Base-by-base conservation (phyloP, 495 filamentous ascomycete genomes). In the Beverwykella pulmonaria region DNA sequence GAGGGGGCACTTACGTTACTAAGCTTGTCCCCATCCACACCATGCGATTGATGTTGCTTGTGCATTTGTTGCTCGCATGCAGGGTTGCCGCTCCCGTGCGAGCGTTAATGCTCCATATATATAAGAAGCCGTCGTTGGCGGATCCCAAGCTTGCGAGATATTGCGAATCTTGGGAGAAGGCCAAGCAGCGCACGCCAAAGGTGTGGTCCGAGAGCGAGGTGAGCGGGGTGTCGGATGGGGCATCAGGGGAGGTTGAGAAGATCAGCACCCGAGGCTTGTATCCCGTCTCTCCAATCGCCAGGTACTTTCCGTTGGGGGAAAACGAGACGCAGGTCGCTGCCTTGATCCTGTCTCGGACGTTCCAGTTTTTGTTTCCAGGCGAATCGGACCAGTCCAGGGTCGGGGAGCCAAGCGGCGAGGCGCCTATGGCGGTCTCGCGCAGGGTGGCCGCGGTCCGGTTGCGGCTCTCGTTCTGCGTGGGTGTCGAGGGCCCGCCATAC, bases 281-380 rank as follows among this genome's bases (percentile, higher is more conserved):
- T 53, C 94, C 94, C 26, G 92, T 96, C 86, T 98, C 94, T 74
- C 94, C 94, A 30, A 97, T 88, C 26, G 95, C 94, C 44, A 98
- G 83, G 73, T 90, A 92, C 63, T 85, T 88, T 48, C 92, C 94
- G 82, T 97, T 91, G 4, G 87, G 89, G 76, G 92, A 97, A 59
- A 98, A 86, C 20, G 90, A 90, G 26, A 98, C 83, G 78, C 92
- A 95, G n/a, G 92, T 97, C 1, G 92, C 91, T n/a, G 93, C 92
- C 76, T 97, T 97, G 73, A 96, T 89, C 64, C 92, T 83, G 75
- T 97, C 93, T 68, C 91, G 84, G 29, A 90, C 92, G 7, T 90
- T 91, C 90, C 90, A 92, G 32, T 85, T 88, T 63, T 88, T 92
- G 47, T 82, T 82, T 62, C 80, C 82, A 20, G 86, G 82, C 30